Evolutionary conservation across 1,139 yeast genomes (phyloP), one percentile per base, ranked within the genome.

Genomic region (Candida anutae): DNA sequence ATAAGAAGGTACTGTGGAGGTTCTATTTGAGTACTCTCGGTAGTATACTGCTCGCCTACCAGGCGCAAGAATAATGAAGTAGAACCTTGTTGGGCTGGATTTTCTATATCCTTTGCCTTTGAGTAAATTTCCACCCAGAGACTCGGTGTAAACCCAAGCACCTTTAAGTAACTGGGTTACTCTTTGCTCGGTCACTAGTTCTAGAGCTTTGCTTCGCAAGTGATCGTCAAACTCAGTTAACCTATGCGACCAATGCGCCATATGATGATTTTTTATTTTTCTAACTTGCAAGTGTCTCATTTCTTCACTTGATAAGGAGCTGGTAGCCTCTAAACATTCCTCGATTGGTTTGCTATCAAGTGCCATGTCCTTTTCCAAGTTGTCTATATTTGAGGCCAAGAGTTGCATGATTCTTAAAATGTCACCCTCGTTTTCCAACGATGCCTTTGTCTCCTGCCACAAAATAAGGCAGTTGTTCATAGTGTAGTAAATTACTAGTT

Each of bases 101-200:
- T 21, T 21, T 6, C 13, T 9, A 10, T 17, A 11, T 21, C 49
- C 53, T 11, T 45, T 45, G 15, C 52, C 48, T 15, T 52, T 49
- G 15, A 60, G 47, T 24, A 62, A 37, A 18, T 40, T 42, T 31
- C 70, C 74, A 2, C 76, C 64, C 26, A 85, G 85, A 30, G 65
- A 58, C 29, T 76, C 81, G 3, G 79, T 68, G 43, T 64, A 77
- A n/a, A 82, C 90, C 94, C 94, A 84, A 3, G 84, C 72, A 4
- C 95, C 95, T 41, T 73, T 74, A 23, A 84, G 72, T 29, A 85
- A 54, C 43, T 77, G 77, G 31, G 80, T 57, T 25, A 80, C 74
- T 40, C 94, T 64, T 52, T 83, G 94, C 46, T 81, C 90, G 34
- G 73, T 67, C n/a, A 84, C 88, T 47, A 81, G 82, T 29, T 78